Base-by-base conservation (phyloP, 176 grass and related monocot genomes). In the Oryza officinalis region DNA sequence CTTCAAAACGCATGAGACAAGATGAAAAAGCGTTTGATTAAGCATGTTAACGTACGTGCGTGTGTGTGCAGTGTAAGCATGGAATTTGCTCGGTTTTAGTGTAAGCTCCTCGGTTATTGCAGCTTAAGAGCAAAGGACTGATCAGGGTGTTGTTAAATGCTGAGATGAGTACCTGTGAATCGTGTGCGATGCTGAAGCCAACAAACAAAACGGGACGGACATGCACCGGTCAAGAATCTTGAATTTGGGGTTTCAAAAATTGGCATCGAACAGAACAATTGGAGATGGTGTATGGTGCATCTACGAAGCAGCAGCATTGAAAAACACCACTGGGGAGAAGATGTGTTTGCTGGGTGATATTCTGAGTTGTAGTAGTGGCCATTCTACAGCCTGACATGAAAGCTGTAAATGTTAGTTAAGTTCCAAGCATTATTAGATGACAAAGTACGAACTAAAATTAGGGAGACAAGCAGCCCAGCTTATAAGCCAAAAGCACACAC, bases 11-110 rank as follows among this genome's bases (percentile, higher is more conserved):
- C 87, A 37, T 41, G 43, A 13, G 71, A 71, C 83, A 57, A 71
- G 27, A 14, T 26, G 46, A 17, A 64, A 80, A 76, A 67, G 76
- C 35, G 1, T 13, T 31, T 22, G 71, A 61, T 61, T 61, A 61
- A 47, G 57, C 9, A 61, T 23, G 57, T 25, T 61, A 25, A 61
- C 57, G 57, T 61, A 25, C 47, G 43, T 40, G 33, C 33, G 74
- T 15, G 43, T 40, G 74, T 15, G 20, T 9, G 28, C 17, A 5
- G 2, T 59, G 49, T 13, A 7, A 38, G 31, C 78, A 9, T 63
- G 76, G 71, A 52, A 81, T 89, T 89, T 77, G 77, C 82, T 85
- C 77, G 77, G 77, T 40, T 75, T 18, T 27, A 59, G 82, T 77
- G 82, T 59, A 49, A 1, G 46, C 63, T 66, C 76, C 81, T 80